Percentiles rank a stretch among this genome's conserved stretches.
phyloP scores from a whole-genome alignment of 257 asterid species.

The Capsicum baccatum region DNA sequence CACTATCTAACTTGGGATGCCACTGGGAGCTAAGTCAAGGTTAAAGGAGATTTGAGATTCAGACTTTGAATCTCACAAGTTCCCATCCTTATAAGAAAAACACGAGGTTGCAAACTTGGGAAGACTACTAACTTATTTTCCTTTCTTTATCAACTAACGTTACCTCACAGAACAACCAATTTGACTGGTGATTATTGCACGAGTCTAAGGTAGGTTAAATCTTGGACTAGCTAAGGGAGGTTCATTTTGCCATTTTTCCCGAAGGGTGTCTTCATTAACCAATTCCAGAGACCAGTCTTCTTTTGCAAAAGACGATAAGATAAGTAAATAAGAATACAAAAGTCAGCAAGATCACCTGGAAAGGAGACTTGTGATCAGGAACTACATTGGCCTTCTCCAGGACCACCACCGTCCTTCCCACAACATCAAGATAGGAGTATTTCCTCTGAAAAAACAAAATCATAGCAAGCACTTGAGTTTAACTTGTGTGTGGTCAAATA shows the following conservation, averaged over 20 bases:
- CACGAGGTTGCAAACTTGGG: neutral
- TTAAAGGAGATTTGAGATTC: no score
- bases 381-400: slow-evolving; percentile 86
- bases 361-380: slow-evolving; percentile 89
- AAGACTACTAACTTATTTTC: slow-evolving; percentile 4
- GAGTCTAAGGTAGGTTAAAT: neutral
- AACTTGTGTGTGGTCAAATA: slow-evolving; percentile 17
- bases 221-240: neutral
- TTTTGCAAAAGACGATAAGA: slow-evolving; percentile 1
- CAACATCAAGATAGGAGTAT: slow-evolving; percentile 92
- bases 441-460: slow-evolving; percentile 78
- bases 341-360: slow-evolving; percentile 72
- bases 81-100: neutral
- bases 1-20: no score
- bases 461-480: slow-evolving; percentile 39
- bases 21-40: no score
- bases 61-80: neutral
- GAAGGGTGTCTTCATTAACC: neutral
- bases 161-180: slow-evolving; percentile 3
- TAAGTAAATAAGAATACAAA: neutral
- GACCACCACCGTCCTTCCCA: slow-evolving; percentile 95
- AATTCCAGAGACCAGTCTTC: neutral
- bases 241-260: neutral
- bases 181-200: neutral
- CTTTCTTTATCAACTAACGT: neutral